Conservation (phyloP, 1,284 basidiomycete genomes). For the Athelia sp. region DNA sequence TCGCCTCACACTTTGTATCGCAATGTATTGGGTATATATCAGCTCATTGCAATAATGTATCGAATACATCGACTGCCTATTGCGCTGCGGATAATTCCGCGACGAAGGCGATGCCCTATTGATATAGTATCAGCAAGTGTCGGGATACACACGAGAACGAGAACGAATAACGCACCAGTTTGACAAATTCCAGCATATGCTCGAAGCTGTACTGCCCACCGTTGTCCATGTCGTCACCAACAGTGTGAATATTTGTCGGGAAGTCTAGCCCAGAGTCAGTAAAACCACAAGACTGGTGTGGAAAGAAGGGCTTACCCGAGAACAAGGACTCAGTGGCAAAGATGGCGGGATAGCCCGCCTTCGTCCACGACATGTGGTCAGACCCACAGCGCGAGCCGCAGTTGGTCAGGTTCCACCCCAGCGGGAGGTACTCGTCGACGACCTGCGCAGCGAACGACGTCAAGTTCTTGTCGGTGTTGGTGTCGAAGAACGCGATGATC, state of each 20-base stretch:
- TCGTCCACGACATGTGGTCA: constrained; percentile 1
- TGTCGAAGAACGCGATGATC: too few species aligned
- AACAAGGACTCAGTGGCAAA: background rate
- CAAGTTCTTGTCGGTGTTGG: too few species aligned
- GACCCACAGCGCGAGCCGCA: background rate
- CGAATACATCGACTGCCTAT: too few species aligned
- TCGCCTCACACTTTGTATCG: too few species aligned
- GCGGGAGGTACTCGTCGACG: background rate
- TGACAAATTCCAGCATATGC: background rate
- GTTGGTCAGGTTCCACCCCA: background rate
- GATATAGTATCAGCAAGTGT: too few species aligned
- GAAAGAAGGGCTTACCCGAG: background rate
- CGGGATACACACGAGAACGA: constrained; percentile 21
- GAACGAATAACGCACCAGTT: background rate
- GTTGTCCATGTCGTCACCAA: background rate
- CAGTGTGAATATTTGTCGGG: background rate
- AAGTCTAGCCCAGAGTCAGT: background rate
- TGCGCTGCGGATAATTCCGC: too few species aligned
- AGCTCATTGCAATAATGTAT: too few species aligned
- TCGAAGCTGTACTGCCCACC: background rate
- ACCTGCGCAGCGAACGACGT: background rate
- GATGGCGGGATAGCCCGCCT: background rate
- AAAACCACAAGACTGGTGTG: background rate
- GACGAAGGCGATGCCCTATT: too few species aligned
- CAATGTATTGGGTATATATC: too few species aligned